Conservation (phyloP, 192 early-diverging fungal species). For the Backusella macrospora region DNA sequence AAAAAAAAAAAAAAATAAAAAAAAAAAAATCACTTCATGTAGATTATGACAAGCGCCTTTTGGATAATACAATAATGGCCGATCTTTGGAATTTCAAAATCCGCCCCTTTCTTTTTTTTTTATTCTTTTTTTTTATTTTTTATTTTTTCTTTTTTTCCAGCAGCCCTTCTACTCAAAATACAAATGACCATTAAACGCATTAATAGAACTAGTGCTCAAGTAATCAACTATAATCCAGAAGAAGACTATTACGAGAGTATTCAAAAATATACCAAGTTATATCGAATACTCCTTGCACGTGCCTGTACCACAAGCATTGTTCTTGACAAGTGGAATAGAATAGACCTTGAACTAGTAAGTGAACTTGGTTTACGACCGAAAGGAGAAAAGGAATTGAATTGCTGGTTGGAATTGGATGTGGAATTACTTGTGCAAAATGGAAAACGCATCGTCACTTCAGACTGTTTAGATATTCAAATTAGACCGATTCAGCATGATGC, state of each 20-base stretch:
- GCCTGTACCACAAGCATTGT: neutral
- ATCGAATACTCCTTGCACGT: neutral
- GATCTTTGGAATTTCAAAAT: too few species aligned
- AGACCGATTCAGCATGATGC: constrained; percentile 12
- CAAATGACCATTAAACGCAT: constrained; percentile 2
- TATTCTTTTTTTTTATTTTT: too few species aligned
- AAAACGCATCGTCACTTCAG: neutral
- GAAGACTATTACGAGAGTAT: constrained; percentile 12
- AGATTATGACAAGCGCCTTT: too few species aligned
- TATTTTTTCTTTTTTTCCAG: too few species aligned
- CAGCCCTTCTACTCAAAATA: too few species aligned
- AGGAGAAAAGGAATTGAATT: neutral
- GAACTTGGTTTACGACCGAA: constrained; percentile 24
- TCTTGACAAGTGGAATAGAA: constrained; percentile 23
- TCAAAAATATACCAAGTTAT: constrained; percentile 19
- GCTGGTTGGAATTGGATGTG: constrained; percentile 1
- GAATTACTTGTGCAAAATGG: neutral
- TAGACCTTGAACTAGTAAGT: constrained; percentile 20
- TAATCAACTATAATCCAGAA: neutral
- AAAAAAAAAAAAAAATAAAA: too few species aligned
- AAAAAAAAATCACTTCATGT: too few species aligned
- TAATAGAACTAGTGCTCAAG: neutral
- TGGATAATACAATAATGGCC: too few species aligned
- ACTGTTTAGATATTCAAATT: neutral
- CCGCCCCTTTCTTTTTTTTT: too few species aligned